phyloP scores from a whole-genome alignment of 2,329 filamentous ascomycete species.

The Didymella exigua region DNA sequence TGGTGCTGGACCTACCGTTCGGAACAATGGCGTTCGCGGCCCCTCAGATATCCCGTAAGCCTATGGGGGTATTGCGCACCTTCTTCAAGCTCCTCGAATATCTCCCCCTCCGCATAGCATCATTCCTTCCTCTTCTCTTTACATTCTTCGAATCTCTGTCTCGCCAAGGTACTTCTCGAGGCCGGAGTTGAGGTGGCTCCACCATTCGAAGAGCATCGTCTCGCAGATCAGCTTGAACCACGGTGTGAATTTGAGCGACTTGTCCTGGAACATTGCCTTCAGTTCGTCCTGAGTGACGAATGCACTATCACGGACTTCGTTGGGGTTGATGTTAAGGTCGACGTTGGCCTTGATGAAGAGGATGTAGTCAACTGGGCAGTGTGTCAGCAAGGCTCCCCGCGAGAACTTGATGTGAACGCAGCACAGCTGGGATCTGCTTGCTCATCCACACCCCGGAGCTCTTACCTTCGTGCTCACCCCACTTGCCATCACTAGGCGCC shows the following conservation, averaged over 20 bases:
- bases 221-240: slow-evolving; percentile 99
- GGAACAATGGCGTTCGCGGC: slow-evolving; percentile 9
- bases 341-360: slow-evolving; percentile 92
- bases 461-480: slow-evolving; percentile 98
- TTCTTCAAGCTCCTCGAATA: slow-evolving; percentile 77
- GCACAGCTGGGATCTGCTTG: neutral
- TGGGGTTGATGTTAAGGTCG: slow-evolving; percentile 78
- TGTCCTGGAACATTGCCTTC: slow-evolving; percentile 83
- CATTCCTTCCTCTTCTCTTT: slow-evolving; percentile 7
- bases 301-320: slow-evolving; percentile 84
- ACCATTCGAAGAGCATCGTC: slow-evolving; percentile 98
- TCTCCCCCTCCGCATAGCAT: slow-evolving; percentile 64
- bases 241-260: slow-evolving; percentile 84
- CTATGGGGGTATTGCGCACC: slow-evolving; percentile 12
- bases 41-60: slow-evolving; percentile 13
- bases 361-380: slow-evolving; percentile 84
- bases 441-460: neutral
- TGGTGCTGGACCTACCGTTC: slow-evolving; percentile 23
- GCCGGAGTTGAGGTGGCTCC: slow-evolving; percentile 79
- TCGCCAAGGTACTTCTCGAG: slow-evolving; percentile 87
- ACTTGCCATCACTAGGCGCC: slow-evolving; percentile 94
- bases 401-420: slow-evolving; percentile 17
- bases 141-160: slow-evolving; percentile 86
- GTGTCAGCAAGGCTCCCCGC: slow-evolving; percentile 27
- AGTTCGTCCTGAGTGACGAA: slow-evolving; percentile 85